These are phyloP conservation scores for Kodamaea plutei DNA, from an alignment of 1,139 yeast species.

Conservation along the genomic window DNA sequence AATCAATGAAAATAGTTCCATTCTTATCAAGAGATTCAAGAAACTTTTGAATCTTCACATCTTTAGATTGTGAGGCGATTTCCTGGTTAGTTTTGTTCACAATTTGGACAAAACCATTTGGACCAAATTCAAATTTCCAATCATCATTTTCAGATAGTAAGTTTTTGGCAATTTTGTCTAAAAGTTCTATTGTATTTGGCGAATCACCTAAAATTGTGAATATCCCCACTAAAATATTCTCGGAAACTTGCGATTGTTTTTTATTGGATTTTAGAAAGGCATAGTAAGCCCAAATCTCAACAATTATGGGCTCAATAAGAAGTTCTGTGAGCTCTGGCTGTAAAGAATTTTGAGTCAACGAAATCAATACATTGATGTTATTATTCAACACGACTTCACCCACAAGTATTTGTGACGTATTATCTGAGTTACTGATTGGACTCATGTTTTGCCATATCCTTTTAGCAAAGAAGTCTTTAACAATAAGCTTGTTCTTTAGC, in stretches of 20 bases:
- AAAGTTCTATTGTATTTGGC: slow-evolving; percentile 13
- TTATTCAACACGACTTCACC: slow-evolving; percentile 54
- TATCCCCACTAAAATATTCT: slow-evolving; percentile 46
- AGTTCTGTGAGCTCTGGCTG: slow-evolving; percentile 37
- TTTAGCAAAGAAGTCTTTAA: slow-evolving; percentile 55
- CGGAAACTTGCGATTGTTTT: slow-evolving; percentile 41
- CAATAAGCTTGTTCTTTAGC: slow-evolving; percentile 47
- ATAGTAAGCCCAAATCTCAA: slow-evolving; percentile 60
- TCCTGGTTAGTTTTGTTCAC: slow-evolving; percentile 14
- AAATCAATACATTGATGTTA: slow-evolving; percentile 59
- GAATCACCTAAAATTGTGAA: slow-evolving; percentile 34
- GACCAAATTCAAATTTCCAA: slow-evolving; percentile 54
- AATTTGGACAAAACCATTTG: slow-evolving; percentile 55
- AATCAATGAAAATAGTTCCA: slow-evolving; percentile 40
- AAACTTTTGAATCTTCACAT: slow-evolving; percentile 26
- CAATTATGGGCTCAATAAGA: slow-evolving; percentile 42
- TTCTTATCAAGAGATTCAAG: slow-evolving; percentile 49
- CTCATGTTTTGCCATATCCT: slow-evolving; percentile 43
- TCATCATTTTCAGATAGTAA: slow-evolving; percentile 38
- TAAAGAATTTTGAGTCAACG: slow-evolving; percentile 53
- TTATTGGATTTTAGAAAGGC: slow-evolving; percentile 41
- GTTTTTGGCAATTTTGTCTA: slow-evolving; percentile 41
- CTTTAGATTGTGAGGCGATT: slow-evolving; percentile 15
- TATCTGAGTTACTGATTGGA: slow-evolving; percentile 21
- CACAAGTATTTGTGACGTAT: slow-evolving; percentile 22